Percentiles rank a stretch among this genome's conserved stretches.
Evolutionary conservation across 192 early-diverging fungal species (phyloP).

Genomic region (Coemansia sp.): DNA sequence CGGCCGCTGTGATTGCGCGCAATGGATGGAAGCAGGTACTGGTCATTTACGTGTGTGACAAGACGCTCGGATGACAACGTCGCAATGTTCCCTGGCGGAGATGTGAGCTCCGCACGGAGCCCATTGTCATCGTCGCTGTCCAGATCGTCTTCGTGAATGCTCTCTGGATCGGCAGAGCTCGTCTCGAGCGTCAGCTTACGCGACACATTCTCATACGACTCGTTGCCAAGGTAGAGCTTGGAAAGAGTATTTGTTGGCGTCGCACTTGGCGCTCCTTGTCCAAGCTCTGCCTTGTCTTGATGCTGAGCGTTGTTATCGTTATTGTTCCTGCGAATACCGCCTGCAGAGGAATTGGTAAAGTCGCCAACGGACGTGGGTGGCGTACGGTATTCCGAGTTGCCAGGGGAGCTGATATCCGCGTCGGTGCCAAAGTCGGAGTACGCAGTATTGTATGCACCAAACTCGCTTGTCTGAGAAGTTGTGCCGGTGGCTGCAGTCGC

Average conservation of each 20-base stretch:
- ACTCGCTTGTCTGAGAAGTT: slow-evolving; percentile 24
- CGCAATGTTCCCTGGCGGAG: slow-evolving; percentile 49
- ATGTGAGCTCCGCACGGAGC: slow-evolving; percentile 51
- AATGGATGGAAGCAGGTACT: slow-evolving; percentile 68
- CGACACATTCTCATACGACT: slow-evolving; percentile 41
- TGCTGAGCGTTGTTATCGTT: background rate
- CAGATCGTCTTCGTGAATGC: slow-evolving; percentile 37
- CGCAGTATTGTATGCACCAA: slow-evolving; percentile 29
- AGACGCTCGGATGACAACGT: slow-evolving; percentile 51
- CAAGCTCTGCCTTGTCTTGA: slow-evolving; percentile 13
- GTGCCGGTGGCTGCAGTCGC: background rate
- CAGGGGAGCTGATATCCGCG: slow-evolving; percentile 45
- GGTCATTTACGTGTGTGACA: slow-evolving; percentile 38
- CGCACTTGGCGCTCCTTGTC: slow-evolving; percentile 31
- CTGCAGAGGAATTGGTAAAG: slow-evolving; percentile 18
- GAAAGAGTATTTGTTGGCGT: slow-evolving; percentile 42
- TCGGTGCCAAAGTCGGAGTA: slow-evolving; percentile 50
- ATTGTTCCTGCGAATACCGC: slow-evolving; percentile 3
- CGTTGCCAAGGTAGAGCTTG: slow-evolving; percentile 49
- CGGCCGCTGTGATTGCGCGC: slow-evolving; percentile 64
- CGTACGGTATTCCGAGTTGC: slow-evolving; percentile 53
- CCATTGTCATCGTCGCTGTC: slow-evolving; percentile 42
- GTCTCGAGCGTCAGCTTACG: slow-evolving; percentile 44
- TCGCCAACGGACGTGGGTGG: slow-evolving; percentile 51
- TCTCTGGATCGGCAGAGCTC: slow-evolving; percentile 45